phyloP scores from a whole-genome alignment of 176 grass and related monocot species.

The Thalia dealbata region DNA sequence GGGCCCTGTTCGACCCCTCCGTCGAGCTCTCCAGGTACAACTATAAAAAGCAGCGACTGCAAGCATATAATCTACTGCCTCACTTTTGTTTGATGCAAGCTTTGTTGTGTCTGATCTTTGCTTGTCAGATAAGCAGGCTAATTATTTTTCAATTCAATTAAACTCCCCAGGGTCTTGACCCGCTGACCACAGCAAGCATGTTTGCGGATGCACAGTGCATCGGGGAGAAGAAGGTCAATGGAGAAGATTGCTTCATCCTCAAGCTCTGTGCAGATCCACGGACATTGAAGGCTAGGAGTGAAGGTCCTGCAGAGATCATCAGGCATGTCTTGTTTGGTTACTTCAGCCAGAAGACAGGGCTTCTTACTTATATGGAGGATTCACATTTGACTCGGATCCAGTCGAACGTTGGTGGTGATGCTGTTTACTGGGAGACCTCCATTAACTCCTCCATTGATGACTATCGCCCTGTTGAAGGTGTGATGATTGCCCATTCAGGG shows the following conservation, averaged over 20 bases:
- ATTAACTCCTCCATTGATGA: neutral
- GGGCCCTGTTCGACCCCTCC: conserved; percentile 2
- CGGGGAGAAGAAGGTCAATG: neutral
- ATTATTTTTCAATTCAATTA: neutral
- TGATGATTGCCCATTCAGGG: neutral
- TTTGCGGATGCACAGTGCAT: neutral
- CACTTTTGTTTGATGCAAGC: neutral
- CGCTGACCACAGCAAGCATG: neutral
- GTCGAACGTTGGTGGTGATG: neutral
- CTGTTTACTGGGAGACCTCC: neutral
- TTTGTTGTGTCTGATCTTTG: neutral
- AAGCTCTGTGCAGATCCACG: neutral
- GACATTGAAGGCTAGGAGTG: conserved; percentile 1
- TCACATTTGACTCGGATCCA: neutral
- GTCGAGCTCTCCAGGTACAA: neutral
- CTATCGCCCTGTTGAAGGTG: neutral
- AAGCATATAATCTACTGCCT: neutral
- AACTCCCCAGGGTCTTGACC: neutral
- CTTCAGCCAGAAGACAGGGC: neutral
- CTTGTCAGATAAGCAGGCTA: neutral
- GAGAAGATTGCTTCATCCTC: conserved; percentile 6
- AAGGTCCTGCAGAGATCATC: neutral
- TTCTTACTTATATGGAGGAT: neutral
- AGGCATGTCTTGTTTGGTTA: neutral
- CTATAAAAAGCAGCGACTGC: neutral